Percentiles rank a stretch among this genome's conserved stretches.
Conservation (phyloP, 208 protist species). For the Lotmaria passim region DNA sequence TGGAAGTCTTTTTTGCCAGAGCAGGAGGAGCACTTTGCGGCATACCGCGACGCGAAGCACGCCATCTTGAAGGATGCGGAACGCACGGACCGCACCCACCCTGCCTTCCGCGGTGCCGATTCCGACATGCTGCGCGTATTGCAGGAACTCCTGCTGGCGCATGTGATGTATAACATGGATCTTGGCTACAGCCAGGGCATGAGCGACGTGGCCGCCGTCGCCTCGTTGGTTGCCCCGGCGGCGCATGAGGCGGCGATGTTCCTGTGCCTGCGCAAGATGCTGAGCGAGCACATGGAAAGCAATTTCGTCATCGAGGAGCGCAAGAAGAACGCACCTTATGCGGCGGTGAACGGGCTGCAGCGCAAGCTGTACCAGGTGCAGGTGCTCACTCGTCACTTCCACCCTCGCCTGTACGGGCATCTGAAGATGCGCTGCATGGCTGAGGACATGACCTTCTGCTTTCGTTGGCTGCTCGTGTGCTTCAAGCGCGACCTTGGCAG, state of each 20-base stretch:
- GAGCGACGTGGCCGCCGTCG: conserved; percentile 81
- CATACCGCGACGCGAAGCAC: conserved; percentile 54
- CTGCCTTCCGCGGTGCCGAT: conserved; percentile 51
- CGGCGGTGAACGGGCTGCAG: conserved; percentile 47
- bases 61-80: conserved; percentile 90
- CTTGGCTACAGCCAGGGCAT: conserved; percentile 93
- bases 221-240: conserved; percentile 49
- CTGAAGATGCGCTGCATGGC: conserved; percentile 47
- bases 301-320: conserved; percentile 69
- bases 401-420: conserved; percentile 64
- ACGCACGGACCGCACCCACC: conserved; percentile 75
- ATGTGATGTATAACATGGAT: conserved; percentile 92
- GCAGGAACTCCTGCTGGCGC: conserved; percentile 76
- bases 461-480: conserved; percentile 85
- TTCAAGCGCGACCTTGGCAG: conserved; percentile 86
- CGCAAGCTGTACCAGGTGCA: conserved; percentile 48
- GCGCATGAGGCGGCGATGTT: conserved; percentile 32
- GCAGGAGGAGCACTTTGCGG: conserved; percentile 71
- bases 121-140: conserved; percentile 58
- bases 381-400: conserved; percentile 60
- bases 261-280: conserved; percentile 40
- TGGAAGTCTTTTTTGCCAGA: conserved; percentile 74
- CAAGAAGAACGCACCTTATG: conserved; percentile 24
- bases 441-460: conserved; percentile 87
- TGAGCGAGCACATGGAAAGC: conserved; percentile 46